phyloP scores from a whole-genome alignment of 148 eudicot genomes.

The Camellia sinensis region DNA sequence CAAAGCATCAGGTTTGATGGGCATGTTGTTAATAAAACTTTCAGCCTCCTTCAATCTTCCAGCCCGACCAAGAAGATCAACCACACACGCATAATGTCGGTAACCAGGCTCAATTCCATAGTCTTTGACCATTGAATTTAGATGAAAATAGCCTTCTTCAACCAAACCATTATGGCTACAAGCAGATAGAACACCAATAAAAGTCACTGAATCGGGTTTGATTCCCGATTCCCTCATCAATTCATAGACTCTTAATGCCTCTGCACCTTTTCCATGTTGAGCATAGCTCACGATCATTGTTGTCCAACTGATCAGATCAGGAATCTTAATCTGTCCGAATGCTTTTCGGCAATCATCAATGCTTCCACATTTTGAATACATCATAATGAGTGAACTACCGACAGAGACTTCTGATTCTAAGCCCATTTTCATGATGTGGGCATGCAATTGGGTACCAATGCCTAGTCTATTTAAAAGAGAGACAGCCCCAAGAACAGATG shows the following conservation, averaged over 20 bases:
- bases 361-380: slow-evolving; percentile 75
- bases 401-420: slow-evolving; percentile 57
- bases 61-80: slow-evolving; percentile 85
- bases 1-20: slow-evolving; percentile 57
- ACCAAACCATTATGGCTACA: slow-evolving; percentile 89
- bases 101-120: slow-evolving; percentile 58
- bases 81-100: slow-evolving; percentile 81
- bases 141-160: slow-evolving; percentile 68
- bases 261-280: slow-evolving; percentile 65
- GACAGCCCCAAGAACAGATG: slow-evolving; percentile 61
- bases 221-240: slow-evolving; percentile 59
- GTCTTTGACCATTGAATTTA: slow-evolving; percentile 67
- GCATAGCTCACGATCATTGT: slow-evolving; percentile 73
- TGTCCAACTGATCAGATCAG: slow-evolving; percentile 80
- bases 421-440: slow-evolving; percentile 48
- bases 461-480: slow-evolving; percentile 30
- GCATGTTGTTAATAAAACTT: slow-evolving; percentile 58
- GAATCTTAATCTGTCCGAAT: slow-evolving; percentile 48
- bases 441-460: slow-evolving; percentile 61
- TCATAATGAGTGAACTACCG: slow-evolving; percentile 65
- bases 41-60: slow-evolving; percentile 76
- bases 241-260: slow-evolving; percentile 58
- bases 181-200: slow-evolving; percentile 81
- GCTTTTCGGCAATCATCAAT: slow-evolving; percentile 57
- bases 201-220: slow-evolving; percentile 82